These are phyloP conservation scores for Domatiomyces catenatus DNA, from an alignment of 2,329 filamentous ascomycete genomes.

Conservation along the genomic window DNA sequence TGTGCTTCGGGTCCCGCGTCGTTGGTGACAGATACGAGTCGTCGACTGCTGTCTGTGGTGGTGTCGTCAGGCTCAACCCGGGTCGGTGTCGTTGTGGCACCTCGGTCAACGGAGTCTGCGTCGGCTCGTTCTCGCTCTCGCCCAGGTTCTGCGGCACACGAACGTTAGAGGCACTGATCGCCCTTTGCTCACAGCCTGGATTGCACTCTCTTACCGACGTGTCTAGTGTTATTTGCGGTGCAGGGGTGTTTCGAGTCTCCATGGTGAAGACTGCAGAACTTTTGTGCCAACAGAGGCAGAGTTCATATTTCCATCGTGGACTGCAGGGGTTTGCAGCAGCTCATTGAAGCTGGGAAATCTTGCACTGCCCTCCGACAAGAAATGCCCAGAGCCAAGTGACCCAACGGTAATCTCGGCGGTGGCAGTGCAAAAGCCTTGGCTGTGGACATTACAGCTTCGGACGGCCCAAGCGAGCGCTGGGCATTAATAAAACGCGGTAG, in stretches of 20 bases:
- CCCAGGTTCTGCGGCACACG: slow-evolving; percentile 6
- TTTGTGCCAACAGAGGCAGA: neutral
- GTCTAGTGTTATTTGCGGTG: slow-evolving; percentile 13
- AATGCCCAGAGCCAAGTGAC: neutral
- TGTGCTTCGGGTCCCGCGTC: slow-evolving; percentile 16
- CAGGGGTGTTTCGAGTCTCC: slow-evolving; percentile 6
- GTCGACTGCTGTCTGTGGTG: slow-evolving; percentile 13
- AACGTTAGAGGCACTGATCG: neutral
- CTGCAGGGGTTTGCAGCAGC: neutral
- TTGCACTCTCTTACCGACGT: slow-evolving; percentile 13
- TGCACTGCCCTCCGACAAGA: neutral
- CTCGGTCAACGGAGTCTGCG: slow-evolving; percentile 3
- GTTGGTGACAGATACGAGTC: slow-evolving; percentile 19
- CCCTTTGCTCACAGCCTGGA: neutral
- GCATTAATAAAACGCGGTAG: too few species aligned
- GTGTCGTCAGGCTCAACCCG: slow-evolving; percentile 13
- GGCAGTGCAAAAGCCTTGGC: too few species aligned
- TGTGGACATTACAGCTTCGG: too few species aligned
- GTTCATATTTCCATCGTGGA: neutral
- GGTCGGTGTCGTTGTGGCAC: slow-evolving; percentile 6
- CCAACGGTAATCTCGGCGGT: too few species aligned
- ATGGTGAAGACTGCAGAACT: slow-evolving; percentile 2
- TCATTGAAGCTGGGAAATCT: neutral
- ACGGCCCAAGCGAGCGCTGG: too few species aligned
- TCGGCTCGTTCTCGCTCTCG: slow-evolving; percentile 3